Percentiles rank a stretch among this genome's conserved stretches.
phyloP scores from a whole-genome alignment of 202 grass and related monocot species.

The Tripidium arundinaceum region DNA sequence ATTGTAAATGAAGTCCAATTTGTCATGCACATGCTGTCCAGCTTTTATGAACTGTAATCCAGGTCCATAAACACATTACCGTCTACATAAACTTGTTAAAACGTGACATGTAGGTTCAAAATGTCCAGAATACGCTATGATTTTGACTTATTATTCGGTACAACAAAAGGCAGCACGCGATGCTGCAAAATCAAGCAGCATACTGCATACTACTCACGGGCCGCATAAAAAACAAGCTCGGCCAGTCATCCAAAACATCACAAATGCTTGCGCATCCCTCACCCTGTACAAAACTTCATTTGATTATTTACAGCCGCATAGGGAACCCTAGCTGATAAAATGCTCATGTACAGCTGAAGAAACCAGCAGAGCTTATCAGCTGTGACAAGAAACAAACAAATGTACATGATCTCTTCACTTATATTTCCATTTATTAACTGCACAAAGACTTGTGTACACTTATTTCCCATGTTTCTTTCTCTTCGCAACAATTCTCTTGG shows the following conservation, averaged over 20 bases:
- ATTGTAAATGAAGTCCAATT: neutral
- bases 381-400: neutral
- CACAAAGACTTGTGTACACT: neutral
- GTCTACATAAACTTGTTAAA: neutral
- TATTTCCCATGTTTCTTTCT: constrained; percentile 46
- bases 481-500: constrained; percentile 64
- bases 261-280: neutral
- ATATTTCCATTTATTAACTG: constrained; percentile 27
- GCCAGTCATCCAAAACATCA: neutral
- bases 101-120: too few relatives aligned
- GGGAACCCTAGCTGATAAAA: constrained; percentile 9
- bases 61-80: neutral
- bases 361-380: constrained; percentile 7
- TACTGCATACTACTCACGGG: neutral
- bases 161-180: too few relatives aligned
- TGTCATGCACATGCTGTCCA: neutral
- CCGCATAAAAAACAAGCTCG: neutral
- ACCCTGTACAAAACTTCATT: constrained; percentile 16
- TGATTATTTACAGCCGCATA: constrained; percentile 33
- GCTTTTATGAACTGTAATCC: neutral
- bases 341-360: neutral
- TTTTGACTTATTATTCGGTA: too few relatives aligned
- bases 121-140: too few relatives aligned
- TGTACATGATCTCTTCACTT: constrained; percentile 22
- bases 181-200: neutral